phyloP scores from a whole-genome alignment of 139 green algal genomes.

The Coelastrella sp. region DNA sequence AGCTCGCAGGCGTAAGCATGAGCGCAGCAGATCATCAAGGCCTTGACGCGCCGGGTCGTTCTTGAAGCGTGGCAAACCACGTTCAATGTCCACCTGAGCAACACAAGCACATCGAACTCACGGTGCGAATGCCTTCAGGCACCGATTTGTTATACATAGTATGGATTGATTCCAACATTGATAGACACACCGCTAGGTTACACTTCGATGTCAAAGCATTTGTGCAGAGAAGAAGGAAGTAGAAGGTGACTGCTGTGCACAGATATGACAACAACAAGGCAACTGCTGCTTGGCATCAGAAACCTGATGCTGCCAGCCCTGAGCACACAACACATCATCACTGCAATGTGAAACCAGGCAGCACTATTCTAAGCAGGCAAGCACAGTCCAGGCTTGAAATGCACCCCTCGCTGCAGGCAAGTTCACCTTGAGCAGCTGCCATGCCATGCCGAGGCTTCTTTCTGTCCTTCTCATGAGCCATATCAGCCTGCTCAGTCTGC shows the following conservation, averaged over 20 bases:
- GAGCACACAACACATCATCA: no score
- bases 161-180: no score
- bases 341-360: no score
- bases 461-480: slow-evolving; percentile 93
- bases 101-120: not conserved
- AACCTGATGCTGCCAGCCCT: no score
- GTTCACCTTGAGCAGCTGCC: slow-evolving; percentile 74
- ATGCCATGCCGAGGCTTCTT: slow-evolving; percentile 77
- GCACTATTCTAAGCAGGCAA: not conserved
- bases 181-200: no score
- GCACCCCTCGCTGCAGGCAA: not conserved
- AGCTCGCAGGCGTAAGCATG: slow-evolving; percentile 77
- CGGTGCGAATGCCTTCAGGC: no score
- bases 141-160: no score
- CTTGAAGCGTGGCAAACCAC: slow-evolving; percentile 49
- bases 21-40: slow-evolving; percentile 60
- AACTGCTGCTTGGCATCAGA: no score
- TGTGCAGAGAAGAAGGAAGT: no score
- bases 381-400: not conserved
- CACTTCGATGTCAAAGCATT: no score
- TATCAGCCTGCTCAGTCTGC: slow-evolving; percentile 86
- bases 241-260: no score
- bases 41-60: not conserved
- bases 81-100: slow-evolving; percentile 60
- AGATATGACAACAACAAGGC: no score